phyloP scores from a whole-genome alignment of 116 monocot genomes.

The Cymodocea nodosa region DNA sequence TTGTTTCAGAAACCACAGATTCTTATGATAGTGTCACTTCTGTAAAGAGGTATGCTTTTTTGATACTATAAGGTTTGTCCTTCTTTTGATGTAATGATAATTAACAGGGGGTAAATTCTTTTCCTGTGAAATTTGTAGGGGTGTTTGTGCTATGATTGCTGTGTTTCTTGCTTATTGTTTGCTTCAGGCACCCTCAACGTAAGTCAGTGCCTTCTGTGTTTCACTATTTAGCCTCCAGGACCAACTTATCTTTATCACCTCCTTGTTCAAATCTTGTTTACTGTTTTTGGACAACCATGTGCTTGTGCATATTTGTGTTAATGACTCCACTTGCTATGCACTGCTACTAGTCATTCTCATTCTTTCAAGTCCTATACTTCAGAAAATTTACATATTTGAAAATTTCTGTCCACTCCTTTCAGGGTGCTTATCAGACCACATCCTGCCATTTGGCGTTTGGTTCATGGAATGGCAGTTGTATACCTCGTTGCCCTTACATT shows the following conservation, averaged over 20 bases:
- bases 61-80: not conserved
- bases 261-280: no score
- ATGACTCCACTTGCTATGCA: no score
- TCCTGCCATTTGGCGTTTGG: conserved; percentile 90
- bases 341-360: no score
- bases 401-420: no score
- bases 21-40: conserved; percentile 58
- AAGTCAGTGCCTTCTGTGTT: conserved; percentile 14
- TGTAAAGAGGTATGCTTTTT: conserved; percentile 49
- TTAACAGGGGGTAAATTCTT: not conserved
- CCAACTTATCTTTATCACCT: no score
- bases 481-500: conserved; percentile 94
- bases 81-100: not conserved
- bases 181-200: conserved; percentile 99
- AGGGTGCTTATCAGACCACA: conserved; percentile 93
- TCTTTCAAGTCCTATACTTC: no score
- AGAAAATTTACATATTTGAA: not conserved
- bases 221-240: not conserved
- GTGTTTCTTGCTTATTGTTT: conserved; percentile 91
- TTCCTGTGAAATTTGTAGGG: conserved; percentile 27
- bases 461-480: conserved; percentile 91
- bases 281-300: no score
- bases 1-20: conserved; percentile 62
- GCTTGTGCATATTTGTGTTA: no score
- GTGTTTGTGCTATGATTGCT: conserved; percentile 88